Conservation (phyloP, 192 early-diverging fungal species). For the Linnemannia hyalina region DNA sequence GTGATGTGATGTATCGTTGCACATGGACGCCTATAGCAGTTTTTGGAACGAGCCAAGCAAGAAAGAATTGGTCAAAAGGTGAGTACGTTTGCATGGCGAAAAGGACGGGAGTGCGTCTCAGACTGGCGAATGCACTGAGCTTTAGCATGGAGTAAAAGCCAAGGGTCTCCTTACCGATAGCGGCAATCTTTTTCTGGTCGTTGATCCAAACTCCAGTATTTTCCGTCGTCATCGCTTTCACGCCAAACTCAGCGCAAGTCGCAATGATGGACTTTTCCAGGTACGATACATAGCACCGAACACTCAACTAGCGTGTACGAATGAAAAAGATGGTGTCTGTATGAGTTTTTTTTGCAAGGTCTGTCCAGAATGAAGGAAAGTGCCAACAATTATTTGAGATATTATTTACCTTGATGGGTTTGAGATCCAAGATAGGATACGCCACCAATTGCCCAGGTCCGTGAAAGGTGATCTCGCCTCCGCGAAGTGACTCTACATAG, state of each 20-base stretch:
- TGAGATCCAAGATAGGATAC: slow-evolving; percentile 91
- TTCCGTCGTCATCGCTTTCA: slow-evolving; percentile 74
- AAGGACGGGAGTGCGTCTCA: no score
- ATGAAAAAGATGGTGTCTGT: no score
- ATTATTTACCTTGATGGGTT: slow-evolving; percentile 70
- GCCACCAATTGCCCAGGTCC: slow-evolving; percentile 97
- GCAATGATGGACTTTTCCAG: slow-evolving; percentile 86
- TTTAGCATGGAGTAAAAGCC: not conserved
- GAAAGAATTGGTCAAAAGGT: not conserved
- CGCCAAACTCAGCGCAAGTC: slow-evolving; percentile 73
- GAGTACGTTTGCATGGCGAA: not conserved
- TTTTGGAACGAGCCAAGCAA: not conserved
- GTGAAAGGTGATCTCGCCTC: slow-evolving; percentile 97
- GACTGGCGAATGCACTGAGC: not conserved
- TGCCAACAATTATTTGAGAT: not conserved
- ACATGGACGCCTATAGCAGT: slow-evolving; percentile 81
- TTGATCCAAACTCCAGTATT: slow-evolving; percentile 96
- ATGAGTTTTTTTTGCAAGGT: not conserved
- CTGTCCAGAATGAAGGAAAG: not conserved
- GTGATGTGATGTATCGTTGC: slow-evolving; percentile 87
- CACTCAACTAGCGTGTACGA: slow-evolving; percentile 60
- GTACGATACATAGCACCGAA: slow-evolving; percentile 81
- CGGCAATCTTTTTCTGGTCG: slow-evolving; percentile 89
- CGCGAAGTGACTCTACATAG: slow-evolving; percentile 83
- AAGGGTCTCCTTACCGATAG: slow-evolving; percentile 76